Base-by-base conservation (phyloP, 176 grass and related monocot species). In the Oryza coarctata region DNA sequence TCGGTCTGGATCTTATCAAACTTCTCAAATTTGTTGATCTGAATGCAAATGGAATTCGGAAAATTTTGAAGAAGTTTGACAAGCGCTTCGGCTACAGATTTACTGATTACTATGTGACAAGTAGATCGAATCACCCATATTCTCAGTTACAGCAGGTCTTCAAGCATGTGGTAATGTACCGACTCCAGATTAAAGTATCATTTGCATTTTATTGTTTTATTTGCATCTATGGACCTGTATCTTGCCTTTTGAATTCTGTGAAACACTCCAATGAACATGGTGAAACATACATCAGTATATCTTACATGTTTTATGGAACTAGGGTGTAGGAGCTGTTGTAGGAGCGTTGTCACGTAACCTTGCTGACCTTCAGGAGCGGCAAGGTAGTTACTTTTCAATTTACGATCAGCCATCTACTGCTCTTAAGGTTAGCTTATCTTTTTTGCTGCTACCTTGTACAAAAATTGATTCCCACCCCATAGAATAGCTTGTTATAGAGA, bases 21-120 rank as follows among this genome's bases (percentile, higher is more conserved):
- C 92, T 99, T 85, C 92, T 99, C 74, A 99, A 88, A 91, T 99
- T 99, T 36, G 93, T 99, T 39, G 96, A 99, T 78, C 75, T 99
- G 81, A 99, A 99, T 85, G 96, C 96, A 73, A 99, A 91, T 67
- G 96, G 93, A 38, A 95, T 99, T 75, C 83, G 93, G 74, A 99
- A 99, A 85, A 99, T 99, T 68, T 86, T 99, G 92, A 99, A 99
- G 88, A 99, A 99, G 74, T 99, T 99, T 57, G 96, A 99, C 91
- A 99, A 99, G 64, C 79, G 96, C 23, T 99, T 99, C 5, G 83
- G 93, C 43, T 99, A 99, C 85, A 95, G 93, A 83, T 99, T 99
- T 81, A 93, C 93, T 29, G 96, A 99, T 90, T 93, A 99, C 64
- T 99, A 99, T 74, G 73, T 99, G 84, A 86, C 90, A 57, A 99